A percentile compares a stretch with the other conserved stretches of the same genome.
Evolutionary conservation across 2,329 filamentous ascomycete genomes (phyloP).

Genomic region (Cucurbitaria berberidis): DNA sequence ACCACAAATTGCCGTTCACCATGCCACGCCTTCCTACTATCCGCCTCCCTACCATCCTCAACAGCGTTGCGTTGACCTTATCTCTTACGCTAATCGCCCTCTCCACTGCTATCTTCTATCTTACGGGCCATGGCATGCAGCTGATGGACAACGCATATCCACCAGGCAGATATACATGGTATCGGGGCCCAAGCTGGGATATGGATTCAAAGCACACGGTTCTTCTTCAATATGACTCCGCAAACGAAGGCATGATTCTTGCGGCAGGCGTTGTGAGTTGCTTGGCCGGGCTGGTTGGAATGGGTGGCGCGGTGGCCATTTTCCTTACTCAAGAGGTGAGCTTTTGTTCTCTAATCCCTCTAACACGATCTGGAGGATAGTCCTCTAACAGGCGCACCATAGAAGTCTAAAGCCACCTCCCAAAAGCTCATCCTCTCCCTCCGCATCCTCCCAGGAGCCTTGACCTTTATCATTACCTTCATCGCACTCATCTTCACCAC

Average conservation of each 20-base stretch:
- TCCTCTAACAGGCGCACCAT: background rate
- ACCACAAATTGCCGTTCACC: background rate
- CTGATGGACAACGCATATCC: background rate
- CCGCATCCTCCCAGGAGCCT: background rate
- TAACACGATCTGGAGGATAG: background rate
- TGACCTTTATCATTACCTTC: constrained; percentile 1
- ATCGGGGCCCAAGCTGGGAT: constrained; percentile 8
- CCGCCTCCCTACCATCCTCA: constrained; percentile 6
- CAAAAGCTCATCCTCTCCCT: background rate
- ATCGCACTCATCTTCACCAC: constrained; percentile 7
- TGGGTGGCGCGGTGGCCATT: background rate
- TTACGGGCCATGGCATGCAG: constrained; percentile 9
- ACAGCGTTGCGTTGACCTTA: background rate
- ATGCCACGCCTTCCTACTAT: constrained; percentile 2
- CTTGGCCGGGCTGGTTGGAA: background rate
- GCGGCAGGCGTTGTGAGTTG: constrained; percentile 1
- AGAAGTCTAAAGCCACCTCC: background rate
- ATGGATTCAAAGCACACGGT: background rate
- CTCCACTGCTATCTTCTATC: constrained; percentile 5
- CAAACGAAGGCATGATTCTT: constrained; percentile 5
- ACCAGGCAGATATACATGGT: constrained; percentile 7
- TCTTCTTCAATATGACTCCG: background rate
- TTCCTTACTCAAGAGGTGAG: background rate
- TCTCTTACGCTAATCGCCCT: constrained; percentile 8
- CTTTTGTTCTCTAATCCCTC: too few species aligned